These are phyloP conservation scores for Lentinula sp. DNA, from an alignment of 768 basidiomycete species.

Conservation along the genomic window DNA sequence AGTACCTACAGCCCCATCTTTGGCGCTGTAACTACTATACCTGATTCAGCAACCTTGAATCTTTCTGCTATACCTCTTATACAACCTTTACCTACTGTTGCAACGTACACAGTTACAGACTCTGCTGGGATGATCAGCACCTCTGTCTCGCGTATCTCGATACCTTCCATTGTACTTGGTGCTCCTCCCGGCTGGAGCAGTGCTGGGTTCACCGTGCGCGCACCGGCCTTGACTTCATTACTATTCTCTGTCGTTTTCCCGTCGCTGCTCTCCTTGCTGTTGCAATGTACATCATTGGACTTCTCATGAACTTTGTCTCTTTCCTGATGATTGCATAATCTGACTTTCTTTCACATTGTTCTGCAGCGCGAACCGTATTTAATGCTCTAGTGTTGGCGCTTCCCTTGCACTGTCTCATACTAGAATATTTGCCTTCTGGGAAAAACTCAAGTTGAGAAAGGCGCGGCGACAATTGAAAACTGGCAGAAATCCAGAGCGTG, in stretches of 20 bases:
- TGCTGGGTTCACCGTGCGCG: neutral
- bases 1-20: constrained; percentile 66
- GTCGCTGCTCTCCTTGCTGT: neutral
- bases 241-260: neutral
- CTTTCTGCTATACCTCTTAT: constrained; percentile 54
- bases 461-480: no score
- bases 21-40: constrained; percentile 24
- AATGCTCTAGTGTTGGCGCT: neutral
- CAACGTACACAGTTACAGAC: constrained; percentile 56
- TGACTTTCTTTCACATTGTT: neutral
- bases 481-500: no score
- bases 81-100: constrained; percentile 39
- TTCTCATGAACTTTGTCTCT: neutral
- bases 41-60: constrained; percentile 19
- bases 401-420: no score
- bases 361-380: neutral
- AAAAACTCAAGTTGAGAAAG: no score
- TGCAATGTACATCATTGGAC: neutral
- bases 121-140: constrained; percentile 47
- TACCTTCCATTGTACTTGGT: constrained; percentile 51
- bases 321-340: neutral
- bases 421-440: no score
- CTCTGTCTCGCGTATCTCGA: constrained; percentile 40
- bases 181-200: constrained; percentile 53
- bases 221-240: neutral